Base-by-base conservation (phyloP, 306 rosid species). In the Vigna trinervia region DNA sequence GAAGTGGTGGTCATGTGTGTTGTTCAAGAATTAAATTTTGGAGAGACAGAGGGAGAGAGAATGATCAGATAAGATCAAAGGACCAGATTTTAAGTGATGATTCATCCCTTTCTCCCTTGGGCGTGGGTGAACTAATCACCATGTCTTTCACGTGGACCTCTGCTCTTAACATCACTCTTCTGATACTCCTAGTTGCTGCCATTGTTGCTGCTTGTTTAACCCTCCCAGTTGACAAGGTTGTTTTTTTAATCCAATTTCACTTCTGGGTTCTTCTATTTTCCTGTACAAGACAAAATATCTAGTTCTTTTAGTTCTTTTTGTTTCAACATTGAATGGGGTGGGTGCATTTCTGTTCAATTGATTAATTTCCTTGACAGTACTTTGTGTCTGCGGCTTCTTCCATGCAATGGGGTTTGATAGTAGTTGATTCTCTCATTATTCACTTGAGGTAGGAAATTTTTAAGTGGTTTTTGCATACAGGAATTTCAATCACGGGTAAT, bases 151-250 rank as follows among this genome's bases (percentile, higher is more conserved):
- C 89, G 1, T 91, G 90, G 73, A 43, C 78, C 75, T 89, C 89
- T 23, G 88, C 83, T 64, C 78, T 94, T 75, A 85, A 73, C 59
- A 75, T 90, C 89, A 54, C 89, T 65, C 57, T 92, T 81, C 69
- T 86, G 4, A 77, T 90, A 68, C 83, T 92, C 79, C 79, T 90
- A 14, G 0, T 88, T 66, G 88, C 91, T 17, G 85, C 90, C 48
- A 36, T 82, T 39, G 77, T 83, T 74, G 45, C 72, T 62, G 95
- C 96, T 57, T 89, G 82, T 67, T 83, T 87, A 5, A 84, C 93
- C 54, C 90, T 92, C 69, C 98, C 98, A 3, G 65, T 94, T 62
- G 89, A 92, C 71, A 88, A 94, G 98, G 97, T 90, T 58, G 47
- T 2, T 4, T 61, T 68, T 71, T 38, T 79, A 20, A 2, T 70